phyloP scores from a whole-genome alignment of 495 filamentous ascomycete species.

The Xylaria cubensis region DNA sequence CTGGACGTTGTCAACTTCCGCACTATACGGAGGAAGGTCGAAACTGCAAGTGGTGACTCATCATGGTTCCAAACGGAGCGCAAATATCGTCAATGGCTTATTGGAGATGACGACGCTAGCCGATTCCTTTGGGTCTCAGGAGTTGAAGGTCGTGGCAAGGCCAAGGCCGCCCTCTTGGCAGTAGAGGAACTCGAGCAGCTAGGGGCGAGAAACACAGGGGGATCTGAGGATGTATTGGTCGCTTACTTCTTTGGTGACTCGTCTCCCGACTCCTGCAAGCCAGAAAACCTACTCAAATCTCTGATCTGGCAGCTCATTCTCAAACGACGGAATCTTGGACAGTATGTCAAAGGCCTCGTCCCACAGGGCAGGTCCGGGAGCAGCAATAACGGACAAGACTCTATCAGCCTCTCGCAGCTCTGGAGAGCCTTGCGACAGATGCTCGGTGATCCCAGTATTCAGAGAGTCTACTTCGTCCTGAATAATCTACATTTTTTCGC shows the following conservation, averaged over 20 bases:
- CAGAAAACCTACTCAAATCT: not conserved
- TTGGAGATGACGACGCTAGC: not conserved
- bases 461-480: not conserved
- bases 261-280: not conserved
- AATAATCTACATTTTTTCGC: not conserved
- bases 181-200: not conserved
- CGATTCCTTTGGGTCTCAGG: not conserved
- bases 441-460: not conserved
- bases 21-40: not conserved
- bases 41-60: not conserved
- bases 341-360: not conserved
- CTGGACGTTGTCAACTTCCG: not conserved
- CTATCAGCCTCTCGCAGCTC: not conserved
- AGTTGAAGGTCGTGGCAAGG: not conserved
- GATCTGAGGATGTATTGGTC: not conserved
- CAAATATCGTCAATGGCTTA: not conserved
- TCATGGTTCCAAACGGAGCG: not conserved
- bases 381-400: not conserved
- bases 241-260: not conserved
- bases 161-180: not conserved
- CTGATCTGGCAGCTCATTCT: slow-evolving; percentile 5
- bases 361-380: not conserved
- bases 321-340: not conserved
- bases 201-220: not conserved
- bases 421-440: not conserved